Percentiles rank a stretch among this genome's conserved stretches.
phyloP scores from a whole-genome alignment of 2,329 filamentous ascomycete genomes.

The Claviceps digitariae region DNA sequence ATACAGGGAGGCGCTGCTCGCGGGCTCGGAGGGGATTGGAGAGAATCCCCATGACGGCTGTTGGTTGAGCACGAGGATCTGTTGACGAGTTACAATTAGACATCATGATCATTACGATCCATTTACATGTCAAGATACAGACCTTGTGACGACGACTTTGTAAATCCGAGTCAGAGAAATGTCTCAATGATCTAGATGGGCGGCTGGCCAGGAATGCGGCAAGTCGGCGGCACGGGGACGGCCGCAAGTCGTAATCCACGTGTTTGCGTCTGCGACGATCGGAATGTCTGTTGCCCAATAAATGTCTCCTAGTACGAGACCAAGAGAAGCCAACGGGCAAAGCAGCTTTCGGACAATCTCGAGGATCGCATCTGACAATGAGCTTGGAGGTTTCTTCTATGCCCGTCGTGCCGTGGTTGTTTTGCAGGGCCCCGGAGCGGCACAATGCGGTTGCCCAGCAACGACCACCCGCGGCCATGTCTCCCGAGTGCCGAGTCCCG shows the following conservation, averaged over 20 bases:
- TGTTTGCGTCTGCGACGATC: not conserved
- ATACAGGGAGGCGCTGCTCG: slow-evolving; percentile 35
- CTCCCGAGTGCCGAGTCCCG: not conserved
- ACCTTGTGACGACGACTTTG: not conserved
- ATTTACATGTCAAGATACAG: too few relatives aligned
- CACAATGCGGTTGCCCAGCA: slow-evolving; percentile 14
- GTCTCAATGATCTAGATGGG: not conserved
- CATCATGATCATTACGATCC: too few relatives aligned
- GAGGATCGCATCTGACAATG: not conserved
- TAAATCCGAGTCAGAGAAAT: not conserved
- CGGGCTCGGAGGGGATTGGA: slow-evolving; percentile 34
- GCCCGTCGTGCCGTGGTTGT: not conserved
- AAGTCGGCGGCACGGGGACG: not conserved
- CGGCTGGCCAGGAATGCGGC: slow-evolving; percentile 4
- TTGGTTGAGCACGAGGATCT: not conserved
- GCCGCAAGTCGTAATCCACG: not conserved
- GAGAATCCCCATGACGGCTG: slow-evolving; percentile 33
- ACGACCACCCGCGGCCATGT: slow-evolving; percentile 6
- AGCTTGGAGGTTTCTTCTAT: too few relatives aligned
- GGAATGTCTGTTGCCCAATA: not conserved
- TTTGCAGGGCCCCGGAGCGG: slow-evolving; percentile 8
- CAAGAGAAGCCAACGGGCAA: not conserved
- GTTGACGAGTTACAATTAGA: not conserved
- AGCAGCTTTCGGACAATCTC: not conserved
- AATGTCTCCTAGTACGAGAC: not conserved